Base-by-base conservation (phyloP, 75 land plant species). In the Isoetes taiwanensis region DNA sequence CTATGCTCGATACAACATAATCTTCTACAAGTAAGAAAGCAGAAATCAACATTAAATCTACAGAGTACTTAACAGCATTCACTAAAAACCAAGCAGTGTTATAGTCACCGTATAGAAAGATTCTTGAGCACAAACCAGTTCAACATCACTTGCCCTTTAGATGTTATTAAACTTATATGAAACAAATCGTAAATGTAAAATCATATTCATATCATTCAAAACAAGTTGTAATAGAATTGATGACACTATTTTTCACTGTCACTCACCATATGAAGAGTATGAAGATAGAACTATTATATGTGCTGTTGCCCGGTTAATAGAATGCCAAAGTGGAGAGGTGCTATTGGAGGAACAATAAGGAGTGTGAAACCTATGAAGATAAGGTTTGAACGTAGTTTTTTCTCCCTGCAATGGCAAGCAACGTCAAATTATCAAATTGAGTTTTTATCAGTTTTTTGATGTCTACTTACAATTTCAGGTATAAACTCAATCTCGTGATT, bases 291-390 rank as follows among this genome's bases (percentile, higher is more conserved):
- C 78, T 57, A 81, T 78, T 52, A 83, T 83, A 48, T 83, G 58
- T 16, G 87, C 80, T 33, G 87, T 80, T 53, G 78, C 84, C 32
- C 78, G 40, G 40, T 75, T 81, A 32, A 81, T 66, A 2, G 85
- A 74, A 62, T 81, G 78, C 85, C 85, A 81, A 2, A 75, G 33
- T 29, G 78, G 81, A n/a, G 69, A 35, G 16, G 75, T 72, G 39
- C 85, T 78, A 1, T 33, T 54, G 33, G 85, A 81, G 34, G 81
- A 64, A 20, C 25, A 55, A 23, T 62, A 75, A 1, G 85, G 85
- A 17, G 59, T 62, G 56, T 54, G 70, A 46, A 64, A 81, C n/a
- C 85, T 48, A 39, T 74, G 46, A 10, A 10, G 32, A 37, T 53
- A 81, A 3, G 85, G 78, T 53, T 78, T 72, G 24, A 81, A 81